A percentile compares a stretch with the other conserved stretches of the same genome.
These are phyloP conservation scores for Aspergillus nanangensis DNA, from an alignment of 495 filamentous ascomycete species.

Conservation along the genomic window DNA sequence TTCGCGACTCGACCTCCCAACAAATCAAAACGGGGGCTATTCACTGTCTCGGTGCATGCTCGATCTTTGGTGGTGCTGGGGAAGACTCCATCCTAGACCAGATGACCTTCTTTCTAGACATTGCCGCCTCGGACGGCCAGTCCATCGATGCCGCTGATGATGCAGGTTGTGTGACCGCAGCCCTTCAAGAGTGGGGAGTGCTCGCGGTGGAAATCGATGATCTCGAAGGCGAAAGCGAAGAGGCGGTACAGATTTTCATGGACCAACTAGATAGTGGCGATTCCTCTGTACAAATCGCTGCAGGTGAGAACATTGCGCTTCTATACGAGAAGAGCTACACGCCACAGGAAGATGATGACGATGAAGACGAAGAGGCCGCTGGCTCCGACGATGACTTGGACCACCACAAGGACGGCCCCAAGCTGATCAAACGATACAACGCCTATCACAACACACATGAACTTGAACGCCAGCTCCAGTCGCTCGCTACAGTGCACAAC, in stretches of 20 bases:
- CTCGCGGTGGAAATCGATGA: slow-evolving; percentile 81
- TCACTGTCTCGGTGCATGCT: slow-evolving; percentile 65
- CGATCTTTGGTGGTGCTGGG: slow-evolving; percentile 76
- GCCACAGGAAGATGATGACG: slow-evolving; percentile 56
- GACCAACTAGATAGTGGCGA: slow-evolving; percentile 83
- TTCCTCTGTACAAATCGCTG: slow-evolving; percentile 73
- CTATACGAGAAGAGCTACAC: slow-evolving; percentile 81
- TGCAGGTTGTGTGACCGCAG: slow-evolving; percentile 72
- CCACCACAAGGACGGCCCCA: slow-evolving; percentile 42
- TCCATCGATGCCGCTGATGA: slow-evolving; percentile 71
- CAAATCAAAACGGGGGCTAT: slow-evolving; percentile 70
- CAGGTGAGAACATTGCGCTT: slow-evolving; percentile 86
- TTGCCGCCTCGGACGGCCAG: slow-evolving; percentile 79
- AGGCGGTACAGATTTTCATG: slow-evolving; percentile 78
- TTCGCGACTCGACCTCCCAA: slow-evolving; percentile 64
- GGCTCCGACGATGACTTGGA: slow-evolving; percentile 44
- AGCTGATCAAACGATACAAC: slow-evolving; percentile 58
- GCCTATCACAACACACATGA: slow-evolving; percentile 52
- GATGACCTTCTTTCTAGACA: slow-evolving; percentile 81
- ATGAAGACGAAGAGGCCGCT: slow-evolving; percentile 47
- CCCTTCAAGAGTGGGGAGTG: slow-evolving; percentile 84
- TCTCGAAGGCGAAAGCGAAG: slow-evolving; percentile 65
- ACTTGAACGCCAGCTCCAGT: slow-evolving; percentile 48
- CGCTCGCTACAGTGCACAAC: slow-evolving; percentile 55
- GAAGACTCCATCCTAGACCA: slow-evolving; percentile 65